Conservation (phyloP, 352 stramenopile species). For the Pythium pyrilobum region DNA sequence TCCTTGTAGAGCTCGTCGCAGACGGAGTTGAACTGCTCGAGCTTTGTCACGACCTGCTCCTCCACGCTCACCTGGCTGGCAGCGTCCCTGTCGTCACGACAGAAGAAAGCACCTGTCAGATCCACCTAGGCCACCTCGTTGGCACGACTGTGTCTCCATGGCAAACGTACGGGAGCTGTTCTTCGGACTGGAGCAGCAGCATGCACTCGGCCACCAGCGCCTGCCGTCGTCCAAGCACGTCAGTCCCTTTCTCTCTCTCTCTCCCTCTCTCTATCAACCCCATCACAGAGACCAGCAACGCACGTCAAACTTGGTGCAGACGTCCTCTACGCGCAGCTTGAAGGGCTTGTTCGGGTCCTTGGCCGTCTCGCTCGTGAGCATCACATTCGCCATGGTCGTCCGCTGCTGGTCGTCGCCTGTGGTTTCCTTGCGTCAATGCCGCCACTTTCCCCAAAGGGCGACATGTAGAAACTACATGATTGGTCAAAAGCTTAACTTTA, state of each 20-base stretch:
- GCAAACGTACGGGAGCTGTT: conserved; percentile 54
- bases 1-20: conserved; percentile 88
- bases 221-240: conserved; percentile 17
- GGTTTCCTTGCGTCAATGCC: neutral
- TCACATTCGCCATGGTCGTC: conserved; percentile 73
- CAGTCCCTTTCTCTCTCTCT: neutral
- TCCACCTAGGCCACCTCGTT: too few species aligned
- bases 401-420: neutral
- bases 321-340: conserved; percentile 77
- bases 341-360: conserved; percentile 89
- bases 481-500: conserved; percentile 3
- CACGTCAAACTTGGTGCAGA: conserved; percentile 82
- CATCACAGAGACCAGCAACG: conserved; percentile 3
- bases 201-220: conserved; percentile 72
- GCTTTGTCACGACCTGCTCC: conserved; percentile 80
- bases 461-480: neutral
- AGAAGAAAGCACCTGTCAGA: neutral
- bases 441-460: neutral
- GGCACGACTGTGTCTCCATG: neutral
- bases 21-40: conserved; percentile 86
- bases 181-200: conserved; percentile 68
- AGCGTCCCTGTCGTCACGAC: conserved; percentile 21
- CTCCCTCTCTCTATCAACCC: too few species aligned
- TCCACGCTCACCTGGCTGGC: conserved; percentile 36
- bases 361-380: conserved; percentile 83